phyloP scores from a whole-genome alignment of 345 rosid species.

The Lepidium didymum region DNA sequence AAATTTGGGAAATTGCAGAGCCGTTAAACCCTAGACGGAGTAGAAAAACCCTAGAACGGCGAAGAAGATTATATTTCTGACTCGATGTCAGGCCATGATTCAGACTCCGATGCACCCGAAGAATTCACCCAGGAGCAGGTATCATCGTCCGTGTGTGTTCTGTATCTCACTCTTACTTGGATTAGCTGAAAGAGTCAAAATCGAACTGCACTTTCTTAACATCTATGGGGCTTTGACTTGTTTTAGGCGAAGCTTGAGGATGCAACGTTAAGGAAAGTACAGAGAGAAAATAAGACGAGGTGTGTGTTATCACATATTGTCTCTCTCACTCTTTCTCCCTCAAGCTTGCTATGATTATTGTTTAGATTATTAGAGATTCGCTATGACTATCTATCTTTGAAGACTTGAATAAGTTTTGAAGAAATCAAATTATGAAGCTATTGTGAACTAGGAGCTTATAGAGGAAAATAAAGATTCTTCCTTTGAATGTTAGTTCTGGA shows the following conservation, averaged over 20 bases:
- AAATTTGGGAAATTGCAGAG: constrained; percentile 52
- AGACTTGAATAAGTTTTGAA: not conserved
- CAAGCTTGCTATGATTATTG: not conserved
- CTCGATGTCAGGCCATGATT: constrained; percentile 50
- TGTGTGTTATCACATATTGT: not conserved
- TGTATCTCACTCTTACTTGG: not conserved
- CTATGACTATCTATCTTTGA: not conserved
- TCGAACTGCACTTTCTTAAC: not conserved
- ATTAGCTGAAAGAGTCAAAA: not conserved
- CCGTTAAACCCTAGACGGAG: constrained; percentile 29
- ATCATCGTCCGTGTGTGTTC: not conserved
- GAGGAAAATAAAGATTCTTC: not conserved
- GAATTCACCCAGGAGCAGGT: constrained; percentile 82
- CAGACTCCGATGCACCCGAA: constrained; percentile 62
- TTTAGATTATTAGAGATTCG: not conserved
- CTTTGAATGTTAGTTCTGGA: not conserved
- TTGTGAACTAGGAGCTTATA: not conserved
- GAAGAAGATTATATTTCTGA: not conserved
- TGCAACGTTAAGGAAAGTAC: constrained; percentile 47
- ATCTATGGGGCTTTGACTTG: not conserved
- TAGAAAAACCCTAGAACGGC: constrained; percentile 31
- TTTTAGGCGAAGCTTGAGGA: constrained; percentile 58
- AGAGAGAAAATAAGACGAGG: constrained; percentile 64
- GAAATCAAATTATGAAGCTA: not conserved
- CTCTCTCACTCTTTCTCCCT: not conserved